These are phyloP conservation scores for Fraxinus sp. DNA, from an alignment of 305 asterid genomes.

Conservation along the genomic window DNA sequence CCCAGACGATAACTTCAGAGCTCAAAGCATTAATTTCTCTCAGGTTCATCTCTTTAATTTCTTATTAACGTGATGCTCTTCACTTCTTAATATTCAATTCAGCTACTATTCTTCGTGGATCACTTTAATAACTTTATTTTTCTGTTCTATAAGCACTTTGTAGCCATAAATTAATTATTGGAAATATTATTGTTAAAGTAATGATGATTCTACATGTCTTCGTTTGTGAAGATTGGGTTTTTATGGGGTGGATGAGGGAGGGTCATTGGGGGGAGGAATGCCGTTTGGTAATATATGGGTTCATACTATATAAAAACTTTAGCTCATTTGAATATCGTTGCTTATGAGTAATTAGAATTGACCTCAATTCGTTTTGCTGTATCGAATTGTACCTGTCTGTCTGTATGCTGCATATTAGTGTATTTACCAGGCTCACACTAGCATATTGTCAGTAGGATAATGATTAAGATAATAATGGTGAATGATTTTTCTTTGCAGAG, in stretches of 20 bases:
- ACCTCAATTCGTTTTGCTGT: neutral
- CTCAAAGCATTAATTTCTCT: neutral
- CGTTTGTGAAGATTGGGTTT: neutral
- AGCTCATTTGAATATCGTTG: neutral
- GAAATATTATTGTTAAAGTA: neutral
- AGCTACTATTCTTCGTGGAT: neutral
- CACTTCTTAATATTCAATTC: neutral
- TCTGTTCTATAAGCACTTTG: neutral
- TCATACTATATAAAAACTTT: neutral
- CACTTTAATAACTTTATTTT: neutral
- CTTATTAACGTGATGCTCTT: neutral
- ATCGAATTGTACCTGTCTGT: neutral
- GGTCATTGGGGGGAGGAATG: neutral
- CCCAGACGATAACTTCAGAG: neutral
- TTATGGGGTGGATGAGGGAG: neutral
- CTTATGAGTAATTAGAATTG: neutral
- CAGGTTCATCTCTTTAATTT: neutral
- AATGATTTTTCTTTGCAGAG: neutral
- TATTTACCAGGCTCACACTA: neutral
- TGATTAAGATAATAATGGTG: neutral
- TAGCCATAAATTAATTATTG: neutral
- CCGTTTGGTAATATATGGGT: neutral
- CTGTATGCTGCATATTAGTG: neutral
- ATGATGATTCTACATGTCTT: neutral
- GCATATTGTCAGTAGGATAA: neutral